Conservation (phyloP, 495 filamentous ascomycete species). For the Podospora bellae-mahoneyi region DNA sequence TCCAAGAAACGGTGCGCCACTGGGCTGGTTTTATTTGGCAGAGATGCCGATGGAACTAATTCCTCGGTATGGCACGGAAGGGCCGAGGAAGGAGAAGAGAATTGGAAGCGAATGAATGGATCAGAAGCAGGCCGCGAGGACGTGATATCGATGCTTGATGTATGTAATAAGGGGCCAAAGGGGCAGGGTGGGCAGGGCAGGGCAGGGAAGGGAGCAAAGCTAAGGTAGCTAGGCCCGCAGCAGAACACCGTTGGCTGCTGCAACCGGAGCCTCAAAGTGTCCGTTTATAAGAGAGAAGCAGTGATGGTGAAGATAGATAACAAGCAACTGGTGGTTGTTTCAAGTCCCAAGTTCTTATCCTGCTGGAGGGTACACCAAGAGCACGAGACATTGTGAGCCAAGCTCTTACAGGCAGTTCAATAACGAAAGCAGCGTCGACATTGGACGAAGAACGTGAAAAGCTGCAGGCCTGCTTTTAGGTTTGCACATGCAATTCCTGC, state of each 20-base stretch:
- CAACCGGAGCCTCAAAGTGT: background rate
- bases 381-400: too few species aligned
- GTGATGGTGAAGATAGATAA: background rate
- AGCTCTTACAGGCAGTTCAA: background rate
- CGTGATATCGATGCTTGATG: constrained; percentile 10
- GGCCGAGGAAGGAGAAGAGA: constrained; percentile 4
- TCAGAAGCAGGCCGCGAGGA: background rate
- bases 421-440: constrained; percentile 4
- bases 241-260: constrained; percentile 1
- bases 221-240: background rate
- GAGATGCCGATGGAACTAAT: background rate
- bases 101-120: background rate
- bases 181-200: background rate
- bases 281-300: background rate
- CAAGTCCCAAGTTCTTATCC: background rate
- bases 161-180: constrained; percentile 9
- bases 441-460: background rate
- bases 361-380: background rate
- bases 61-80: constrained; percentile 10
- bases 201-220: background rate
- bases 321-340: background rate
- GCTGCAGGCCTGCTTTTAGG: constrained; percentile 6
- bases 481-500: constrained; percentile 23
- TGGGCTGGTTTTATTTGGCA: background rate
- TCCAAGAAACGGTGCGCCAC: background rate